Conservation (phyloP, 352 stramenopile species). For the Pythium brachiatum region DNA sequence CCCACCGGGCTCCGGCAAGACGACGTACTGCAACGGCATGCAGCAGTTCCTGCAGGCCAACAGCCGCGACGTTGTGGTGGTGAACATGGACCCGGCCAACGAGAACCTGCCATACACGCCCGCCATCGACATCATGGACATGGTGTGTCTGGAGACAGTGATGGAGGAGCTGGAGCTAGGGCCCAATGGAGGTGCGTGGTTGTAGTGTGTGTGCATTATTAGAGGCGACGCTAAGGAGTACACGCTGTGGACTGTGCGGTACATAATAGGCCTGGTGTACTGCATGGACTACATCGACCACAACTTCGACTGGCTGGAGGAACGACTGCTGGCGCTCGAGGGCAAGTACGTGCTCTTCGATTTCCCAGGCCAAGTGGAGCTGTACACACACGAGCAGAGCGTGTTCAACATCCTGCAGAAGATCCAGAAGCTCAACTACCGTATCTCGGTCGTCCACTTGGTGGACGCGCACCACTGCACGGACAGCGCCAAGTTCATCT, state of each 20-base stretch:
- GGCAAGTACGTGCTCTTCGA: constrained; percentile 98
- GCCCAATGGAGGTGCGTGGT: constrained; percentile 90
- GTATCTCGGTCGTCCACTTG: constrained; percentile 92
- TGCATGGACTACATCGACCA: constrained; percentile 99
- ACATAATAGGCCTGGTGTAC: constrained; percentile 90
- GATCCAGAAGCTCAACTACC: constrained; percentile 88
- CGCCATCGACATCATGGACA: constrained; percentile 93
- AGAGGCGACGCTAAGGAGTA: too few species aligned
- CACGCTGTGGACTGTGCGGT: too few species aligned
- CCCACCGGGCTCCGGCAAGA: constrained; percentile 92
- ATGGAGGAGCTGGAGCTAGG: constrained; percentile 94
- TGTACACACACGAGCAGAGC: constrained; percentile 98
- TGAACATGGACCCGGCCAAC: constrained; percentile 98
- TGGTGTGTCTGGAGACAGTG: constrained; percentile 95
- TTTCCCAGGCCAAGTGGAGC: constrained; percentile 98
- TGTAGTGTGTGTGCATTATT: too few species aligned
- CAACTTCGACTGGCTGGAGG: constrained; percentile 98
- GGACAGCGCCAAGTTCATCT: constrained; percentile 98
- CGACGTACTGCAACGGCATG: constrained; percentile 98
- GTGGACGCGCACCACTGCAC: constrained; percentile 93
- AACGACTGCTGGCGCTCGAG: constrained; percentile 79
- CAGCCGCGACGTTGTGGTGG: constrained; percentile 78
- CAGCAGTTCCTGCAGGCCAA: constrained; percentile 90
- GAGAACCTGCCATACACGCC: constrained; percentile 86
- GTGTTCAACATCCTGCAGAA: constrained; percentile 95